Base-by-base conservation (phyloP, 2,329 filamentous ascomycete genomes). In the Tolypocladium guangdongense region DNA sequence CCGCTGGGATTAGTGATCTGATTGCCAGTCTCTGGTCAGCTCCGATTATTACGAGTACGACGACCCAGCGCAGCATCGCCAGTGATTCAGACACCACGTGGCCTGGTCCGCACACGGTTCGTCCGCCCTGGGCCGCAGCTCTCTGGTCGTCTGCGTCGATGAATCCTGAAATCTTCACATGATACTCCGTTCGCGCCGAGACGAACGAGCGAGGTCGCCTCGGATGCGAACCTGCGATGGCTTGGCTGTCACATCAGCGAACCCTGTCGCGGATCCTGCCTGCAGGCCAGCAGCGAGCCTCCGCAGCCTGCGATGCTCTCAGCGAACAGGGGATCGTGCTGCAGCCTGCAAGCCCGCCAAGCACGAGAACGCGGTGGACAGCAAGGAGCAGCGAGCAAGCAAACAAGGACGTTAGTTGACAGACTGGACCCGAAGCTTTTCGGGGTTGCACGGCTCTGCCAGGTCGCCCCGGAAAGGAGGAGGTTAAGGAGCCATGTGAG, bases 381-480 rank as follows among this genome's bases (percentile, higher is more conserved):
- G 14, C 2, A 12, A 10, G 14, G 14, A 32, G 7, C 43, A 32
- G 7, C 14, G 7, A 37, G 46, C 20, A 36, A n/a, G 20, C 48
- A n/a, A 38, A n/a, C 48, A 14, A 32, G 6, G 20, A 18, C 24
- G 14, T 11, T 46, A 10, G 5, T 46, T 20, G 22, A 3, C 6
- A 18, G 5, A 2, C 12, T 10, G 7, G 2, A 2, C 18, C 51
- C 52, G 52, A 53, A 43, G 12, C 39, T 12, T 22, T 11, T 53
- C 52, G 52, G 52, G 14, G 46, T 49, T 49, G 52, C 52, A 53
- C 46, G 37, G 52, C n/a, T 46, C 51, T 27, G 41, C 24, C 14
- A 11, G 43, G 24, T 30, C 18, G 7, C 14, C 22, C 11, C 14
- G 20, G 10, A 14, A 11, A 14, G 20, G n/a, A 12, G 20, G 36